Conservation (phyloP, 2,329 filamentous ascomycete species). For the Graphium sp. region DNA sequence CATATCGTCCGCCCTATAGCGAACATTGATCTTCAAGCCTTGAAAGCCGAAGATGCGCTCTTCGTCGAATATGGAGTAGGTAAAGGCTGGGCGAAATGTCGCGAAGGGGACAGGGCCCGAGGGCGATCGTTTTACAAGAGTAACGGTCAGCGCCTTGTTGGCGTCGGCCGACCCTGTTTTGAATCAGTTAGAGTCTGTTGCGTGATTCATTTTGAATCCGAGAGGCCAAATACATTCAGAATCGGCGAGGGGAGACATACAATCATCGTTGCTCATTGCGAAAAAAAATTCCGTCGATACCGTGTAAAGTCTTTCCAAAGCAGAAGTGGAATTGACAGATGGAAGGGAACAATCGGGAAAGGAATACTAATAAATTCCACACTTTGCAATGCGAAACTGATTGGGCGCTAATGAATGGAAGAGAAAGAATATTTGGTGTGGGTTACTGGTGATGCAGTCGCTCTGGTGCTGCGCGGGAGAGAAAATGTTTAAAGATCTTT, state of each 20-base stretch:
- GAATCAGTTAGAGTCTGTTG: not conserved
- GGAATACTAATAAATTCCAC: too few relatives aligned
- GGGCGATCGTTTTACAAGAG: slow-evolving; percentile 33
- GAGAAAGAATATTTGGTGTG: too few relatives aligned
- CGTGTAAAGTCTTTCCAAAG: too few relatives aligned
- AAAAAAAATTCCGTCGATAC: too few relatives aligned
- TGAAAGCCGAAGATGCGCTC: slow-evolving; percentile 87
- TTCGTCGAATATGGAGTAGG: slow-evolving; percentile 86
- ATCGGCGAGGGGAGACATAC: slow-evolving; percentile 1
- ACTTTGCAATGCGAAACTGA: too few relatives aligned
- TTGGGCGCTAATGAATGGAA: too few relatives aligned
- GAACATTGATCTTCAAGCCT: slow-evolving; percentile 58
- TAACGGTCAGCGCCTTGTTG: slow-evolving; percentile 46
- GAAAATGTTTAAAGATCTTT: too few relatives aligned
- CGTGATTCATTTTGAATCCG: slow-evolving; percentile 1
- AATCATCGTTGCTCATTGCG: too few relatives aligned
- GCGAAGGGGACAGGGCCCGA: slow-evolving; percentile 37
- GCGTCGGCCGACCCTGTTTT: slow-evolving; percentile 43
- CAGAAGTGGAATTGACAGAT: too few relatives aligned
- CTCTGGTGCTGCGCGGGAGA: too few relatives aligned
- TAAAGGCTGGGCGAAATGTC: slow-evolving; percentile 71
- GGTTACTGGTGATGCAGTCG: too few relatives aligned
- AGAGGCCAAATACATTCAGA: not conserved
- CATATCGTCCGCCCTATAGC: slow-evolving; percentile 54
- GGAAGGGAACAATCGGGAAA: too few relatives aligned